Evolutionary conservation across 148 eudicot genomes (phyloP).

Genomic region (Cornus controversa): DNA sequence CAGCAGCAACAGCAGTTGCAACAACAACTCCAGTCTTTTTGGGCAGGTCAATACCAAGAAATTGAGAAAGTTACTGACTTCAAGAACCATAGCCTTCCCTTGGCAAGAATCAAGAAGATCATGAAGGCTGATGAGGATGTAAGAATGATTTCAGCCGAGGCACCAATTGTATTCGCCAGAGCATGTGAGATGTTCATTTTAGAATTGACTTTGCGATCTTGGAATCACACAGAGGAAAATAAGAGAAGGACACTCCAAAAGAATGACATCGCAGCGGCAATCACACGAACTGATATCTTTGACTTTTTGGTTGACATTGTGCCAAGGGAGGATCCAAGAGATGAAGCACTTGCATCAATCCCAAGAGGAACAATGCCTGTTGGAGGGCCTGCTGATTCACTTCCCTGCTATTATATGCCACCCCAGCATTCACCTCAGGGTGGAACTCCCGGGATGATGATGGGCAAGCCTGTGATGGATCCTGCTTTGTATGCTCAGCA

Average conservation of each 20-base stretch:
- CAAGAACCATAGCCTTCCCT: conserved; percentile 78
- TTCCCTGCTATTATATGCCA: conserved; percentile 72
- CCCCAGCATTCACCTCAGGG: conserved; percentile 58
- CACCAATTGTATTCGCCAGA: conserved; percentile 72
- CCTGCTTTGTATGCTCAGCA: conserved; percentile 53
- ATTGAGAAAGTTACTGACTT: conserved; percentile 70
- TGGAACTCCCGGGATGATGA: conserved; percentile 65
- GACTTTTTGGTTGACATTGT: conserved; percentile 80
- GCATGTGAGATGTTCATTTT: conserved; percentile 85
- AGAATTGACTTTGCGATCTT: conserved; percentile 68
- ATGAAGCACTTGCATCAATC: conserved; percentile 56
- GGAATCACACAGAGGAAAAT: conserved; percentile 85
- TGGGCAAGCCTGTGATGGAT: conserved; percentile 46
- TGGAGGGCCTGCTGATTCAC: conserved; percentile 53
- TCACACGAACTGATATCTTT: conserved; percentile 74
- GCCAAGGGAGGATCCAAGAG: conserved; percentile 75
- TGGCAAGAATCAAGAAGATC: conserved; percentile 77
- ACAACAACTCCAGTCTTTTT: conserved; percentile 62
- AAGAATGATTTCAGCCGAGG: conserved; percentile 86
- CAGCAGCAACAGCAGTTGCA: conserved; percentile 79
- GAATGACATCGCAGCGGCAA: conserved; percentile 76
- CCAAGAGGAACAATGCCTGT: conserved; percentile 63
- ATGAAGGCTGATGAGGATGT: conserved; percentile 90
- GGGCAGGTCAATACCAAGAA: conserved; percentile 65
- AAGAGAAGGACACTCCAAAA: conserved; percentile 76